phyloP scores from a whole-genome alignment of 768 basidiomycete species.

The Pisolithus tinctorius region DNA sequence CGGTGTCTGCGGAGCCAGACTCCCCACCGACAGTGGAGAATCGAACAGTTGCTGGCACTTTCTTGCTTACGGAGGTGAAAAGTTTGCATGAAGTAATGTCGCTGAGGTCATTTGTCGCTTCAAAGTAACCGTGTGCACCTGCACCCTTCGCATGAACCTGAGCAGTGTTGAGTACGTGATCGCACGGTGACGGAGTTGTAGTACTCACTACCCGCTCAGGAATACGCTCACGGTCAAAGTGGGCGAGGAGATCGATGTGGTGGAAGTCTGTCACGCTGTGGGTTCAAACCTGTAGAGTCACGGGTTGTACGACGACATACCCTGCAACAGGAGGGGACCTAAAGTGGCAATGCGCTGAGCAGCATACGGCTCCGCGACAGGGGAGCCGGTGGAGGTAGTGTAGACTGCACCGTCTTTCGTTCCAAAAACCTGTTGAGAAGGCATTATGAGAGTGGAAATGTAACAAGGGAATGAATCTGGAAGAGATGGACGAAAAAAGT shows the following conservation, averaged over 20 bases:
- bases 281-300: constrained; percentile 7
- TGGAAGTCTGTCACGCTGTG: constrained; percentile 60
- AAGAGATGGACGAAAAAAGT: background rate
- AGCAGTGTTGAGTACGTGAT: constrained; percentile 19
- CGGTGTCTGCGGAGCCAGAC: constrained; percentile 83
- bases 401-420: constrained; percentile 56
- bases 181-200: background rate
- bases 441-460: constrained; percentile 38
- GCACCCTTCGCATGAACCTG: constrained; percentile 90
- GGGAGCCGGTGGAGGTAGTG: constrained; percentile 82
- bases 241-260: constrained; percentile 83
- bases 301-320: constrained; percentile 30
- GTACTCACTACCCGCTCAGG: constrained; percentile 81
- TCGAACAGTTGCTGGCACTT: constrained; percentile 70
- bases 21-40: constrained; percentile 95
- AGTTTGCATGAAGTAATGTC: constrained; percentile 72
- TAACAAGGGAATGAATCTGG: background rate
- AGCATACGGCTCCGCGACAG: constrained; percentile 69
- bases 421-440: constrained; percentile 52
- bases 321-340: constrained; percentile 88
- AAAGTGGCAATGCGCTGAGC: constrained; percentile 65
- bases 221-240: constrained; percentile 93
- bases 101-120: constrained; percentile 78
- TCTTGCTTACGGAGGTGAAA: constrained; percentile 58
- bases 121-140: constrained; percentile 90